Percentiles rank a stretch among this genome's conserved stretches.
These are phyloP conservation scores for Blastocystis sp. DNA, from an alignment of 352 stramenopile species.

Conservation along the genomic window DNA sequence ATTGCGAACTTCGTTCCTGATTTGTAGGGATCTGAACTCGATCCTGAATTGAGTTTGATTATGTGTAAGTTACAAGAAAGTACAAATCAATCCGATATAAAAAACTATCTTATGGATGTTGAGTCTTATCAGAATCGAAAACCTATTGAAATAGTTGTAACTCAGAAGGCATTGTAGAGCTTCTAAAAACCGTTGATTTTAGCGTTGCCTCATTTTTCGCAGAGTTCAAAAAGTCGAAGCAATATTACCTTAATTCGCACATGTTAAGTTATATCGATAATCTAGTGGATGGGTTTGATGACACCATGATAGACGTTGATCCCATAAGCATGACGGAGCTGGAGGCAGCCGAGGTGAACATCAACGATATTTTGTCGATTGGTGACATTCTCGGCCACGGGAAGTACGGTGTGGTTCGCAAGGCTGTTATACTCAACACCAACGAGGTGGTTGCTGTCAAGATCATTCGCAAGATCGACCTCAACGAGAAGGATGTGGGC, in stretches of 20 bases:
- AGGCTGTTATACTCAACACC: background rate
- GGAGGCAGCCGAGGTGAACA: background rate
- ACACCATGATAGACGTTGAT: background rate
- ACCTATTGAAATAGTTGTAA: conserved; percentile 3
- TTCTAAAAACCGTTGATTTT: background rate
- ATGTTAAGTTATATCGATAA: conserved; percentile 21
- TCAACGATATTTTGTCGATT: background rate
- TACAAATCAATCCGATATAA: background rate
- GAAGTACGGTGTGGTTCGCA: background rate
- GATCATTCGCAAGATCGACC: conserved; percentile 91
- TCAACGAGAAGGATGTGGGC: conserved; percentile 91
- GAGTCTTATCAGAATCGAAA: conserved; percentile 19
- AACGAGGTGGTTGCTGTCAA: conserved; percentile 90
- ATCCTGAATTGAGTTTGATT: conserved; percentile 7
- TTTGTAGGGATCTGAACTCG: background rate
- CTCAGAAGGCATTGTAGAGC: conserved; percentile 15
- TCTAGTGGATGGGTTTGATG: conserved; percentile 17
- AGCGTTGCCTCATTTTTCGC: conserved; percentile 33
- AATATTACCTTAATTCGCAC: background rate
- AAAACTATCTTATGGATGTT: conserved; percentile 20
- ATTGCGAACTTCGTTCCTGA: background rate
- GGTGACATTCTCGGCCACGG: background rate
- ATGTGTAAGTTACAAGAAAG: conserved; percentile 18
- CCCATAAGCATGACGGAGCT: background rate
- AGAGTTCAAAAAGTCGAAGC: conserved; percentile 27